Conservation (phyloP, 2,329 filamentous ascomycete genomes). For the Grosmannia huntii region DNA sequence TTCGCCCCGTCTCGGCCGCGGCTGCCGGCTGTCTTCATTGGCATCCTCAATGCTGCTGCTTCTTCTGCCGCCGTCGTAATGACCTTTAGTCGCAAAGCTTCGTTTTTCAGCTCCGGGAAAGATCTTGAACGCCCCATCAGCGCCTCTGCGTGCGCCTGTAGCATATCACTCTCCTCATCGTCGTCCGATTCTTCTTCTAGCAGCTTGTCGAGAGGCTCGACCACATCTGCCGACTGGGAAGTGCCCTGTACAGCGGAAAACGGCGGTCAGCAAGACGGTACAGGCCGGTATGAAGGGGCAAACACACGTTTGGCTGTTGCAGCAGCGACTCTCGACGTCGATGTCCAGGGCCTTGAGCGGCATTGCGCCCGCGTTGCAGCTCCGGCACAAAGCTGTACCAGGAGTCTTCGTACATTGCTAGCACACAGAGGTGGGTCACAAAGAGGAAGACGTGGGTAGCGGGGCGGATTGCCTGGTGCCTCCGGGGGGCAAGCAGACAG, state of each 20-base stretch:
- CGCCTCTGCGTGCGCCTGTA: slow-evolving; percentile 45
- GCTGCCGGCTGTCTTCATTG: not conserved
- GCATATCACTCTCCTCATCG: slow-evolving; percentile 18
- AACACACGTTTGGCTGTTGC: slow-evolving; percentile 48
- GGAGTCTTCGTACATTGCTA: slow-evolving; percentile 64
- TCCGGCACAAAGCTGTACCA: slow-evolving; percentile 71
- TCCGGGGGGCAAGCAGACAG: not conserved
- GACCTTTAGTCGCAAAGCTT: slow-evolving; percentile 30
- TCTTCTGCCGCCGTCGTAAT: not conserved
- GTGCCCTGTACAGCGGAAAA: slow-evolving; percentile 30
- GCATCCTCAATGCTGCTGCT: not conserved
- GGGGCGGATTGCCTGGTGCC: not conserved
- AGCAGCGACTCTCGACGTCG: slow-evolving; percentile 58
- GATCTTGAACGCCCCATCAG: slow-evolving; percentile 57
- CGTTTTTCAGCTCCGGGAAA: slow-evolving; percentile 63
- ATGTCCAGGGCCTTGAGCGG: slow-evolving; percentile 38
- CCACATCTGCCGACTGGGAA: slow-evolving; percentile 35
- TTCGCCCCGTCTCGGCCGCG: not conserved
- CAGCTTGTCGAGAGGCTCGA: slow-evolving; percentile 43
- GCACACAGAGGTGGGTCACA: not conserved
- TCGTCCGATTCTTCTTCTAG: slow-evolving; percentile 42
- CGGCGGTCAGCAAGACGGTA: not conserved
- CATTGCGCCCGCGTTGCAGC: slow-evolving; percentile 32
- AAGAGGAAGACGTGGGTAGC: not conserved
- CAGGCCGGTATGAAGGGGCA: slow-evolving; percentile 5